Conservation (phyloP, 257 asterid genomes). For the Gentiana straminea region DNA sequence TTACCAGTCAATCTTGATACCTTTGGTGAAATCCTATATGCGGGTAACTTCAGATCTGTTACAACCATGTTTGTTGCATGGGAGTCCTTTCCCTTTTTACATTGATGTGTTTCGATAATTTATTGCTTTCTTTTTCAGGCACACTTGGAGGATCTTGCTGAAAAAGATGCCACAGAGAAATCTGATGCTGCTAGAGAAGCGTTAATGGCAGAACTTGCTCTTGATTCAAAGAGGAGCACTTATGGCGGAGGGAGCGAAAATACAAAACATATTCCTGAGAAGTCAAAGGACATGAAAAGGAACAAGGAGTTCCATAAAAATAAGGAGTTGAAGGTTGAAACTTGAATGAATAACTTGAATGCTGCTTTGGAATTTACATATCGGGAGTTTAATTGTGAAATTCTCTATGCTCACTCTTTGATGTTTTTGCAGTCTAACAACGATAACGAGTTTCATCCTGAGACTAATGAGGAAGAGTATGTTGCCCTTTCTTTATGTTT, state of each 20-base stretch:
- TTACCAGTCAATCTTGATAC: conserved; percentile 54
- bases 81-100: neutral
- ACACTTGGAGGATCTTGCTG: conserved; percentile 75
- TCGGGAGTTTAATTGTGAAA: conserved; percentile 7
- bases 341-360: conserved; percentile 9
- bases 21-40: conserved; percentile 73
- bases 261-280: conserved; percentile 50
- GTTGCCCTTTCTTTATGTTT: conserved; percentile 2
- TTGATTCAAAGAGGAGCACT: conserved; percentile 56
- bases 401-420: conserved; percentile 10
- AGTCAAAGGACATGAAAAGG: conserved; percentile 73
- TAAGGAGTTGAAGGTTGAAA: conserved; percentile 69
- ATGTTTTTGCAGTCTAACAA: conserved; percentile 45
- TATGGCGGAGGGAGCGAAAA: conserved; percentile 38
- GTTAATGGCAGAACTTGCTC: conserved; percentile 89
- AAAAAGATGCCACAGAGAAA: conserved; percentile 91
- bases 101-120: conserved; percentile 7
- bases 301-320: conserved; percentile 55
- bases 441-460: conserved; percentile 39
- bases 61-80: conserved; percentile 3
- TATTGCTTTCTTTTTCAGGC: conserved; percentile 38
- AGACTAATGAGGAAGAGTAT: conserved; percentile 56
- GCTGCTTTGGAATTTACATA: conserved; percentile 6
- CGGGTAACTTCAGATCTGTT: conserved; percentile 43
- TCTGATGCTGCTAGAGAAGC: conserved; percentile 98